A percentile compares a stretch with the other conserved stretches of the same genome.
Conservation (phyloP, 345 rosid genomes). For the Eucalyptus erythrocorys region DNA sequence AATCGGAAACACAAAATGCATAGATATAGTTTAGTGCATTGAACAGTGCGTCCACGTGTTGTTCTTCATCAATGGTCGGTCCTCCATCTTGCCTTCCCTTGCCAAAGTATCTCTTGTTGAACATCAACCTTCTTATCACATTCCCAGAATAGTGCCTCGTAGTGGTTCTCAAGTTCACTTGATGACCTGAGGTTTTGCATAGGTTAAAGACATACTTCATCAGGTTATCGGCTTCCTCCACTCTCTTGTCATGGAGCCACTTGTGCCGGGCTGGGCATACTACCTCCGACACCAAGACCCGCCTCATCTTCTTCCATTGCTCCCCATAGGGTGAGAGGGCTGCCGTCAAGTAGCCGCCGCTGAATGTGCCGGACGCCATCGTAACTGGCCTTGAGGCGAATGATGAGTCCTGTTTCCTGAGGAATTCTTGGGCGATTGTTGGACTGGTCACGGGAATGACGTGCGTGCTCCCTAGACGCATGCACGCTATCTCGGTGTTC, state of each 20-base stretch:
- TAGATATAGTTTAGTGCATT: neutral
- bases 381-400: conserved; percentile 18
- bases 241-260: conserved; percentile 18
- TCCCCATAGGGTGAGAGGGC: conserved; percentile 8
- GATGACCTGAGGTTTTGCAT: neutral
- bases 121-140: conserved; percentile 16
- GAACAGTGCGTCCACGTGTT: conserved; percentile 16
- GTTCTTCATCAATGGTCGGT: conserved; percentile 5
- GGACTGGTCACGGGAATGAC: conserved; percentile 18
- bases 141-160: conserved; percentile 3
- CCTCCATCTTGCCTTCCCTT: conserved; percentile 2
- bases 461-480: neutral
- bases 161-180: neutral
- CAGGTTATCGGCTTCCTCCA: conserved; percentile 39
- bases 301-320: conserved; percentile 42
- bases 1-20: conserved; percentile 7
- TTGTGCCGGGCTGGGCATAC: conserved; percentile 5
- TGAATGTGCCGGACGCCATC: neutral
- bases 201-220: conserved; percentile 15
- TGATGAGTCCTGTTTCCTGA: conserved; percentile 16
- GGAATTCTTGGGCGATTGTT: conserved; percentile 25
- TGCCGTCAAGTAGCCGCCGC: conserved; percentile 6
- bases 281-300: conserved; percentile 12
- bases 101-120: conserved; percentile 13
- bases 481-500: neutral